phyloP scores from a whole-genome alignment of 1,284 basidiomycete species.

The Xanthoconium separans region DNA sequence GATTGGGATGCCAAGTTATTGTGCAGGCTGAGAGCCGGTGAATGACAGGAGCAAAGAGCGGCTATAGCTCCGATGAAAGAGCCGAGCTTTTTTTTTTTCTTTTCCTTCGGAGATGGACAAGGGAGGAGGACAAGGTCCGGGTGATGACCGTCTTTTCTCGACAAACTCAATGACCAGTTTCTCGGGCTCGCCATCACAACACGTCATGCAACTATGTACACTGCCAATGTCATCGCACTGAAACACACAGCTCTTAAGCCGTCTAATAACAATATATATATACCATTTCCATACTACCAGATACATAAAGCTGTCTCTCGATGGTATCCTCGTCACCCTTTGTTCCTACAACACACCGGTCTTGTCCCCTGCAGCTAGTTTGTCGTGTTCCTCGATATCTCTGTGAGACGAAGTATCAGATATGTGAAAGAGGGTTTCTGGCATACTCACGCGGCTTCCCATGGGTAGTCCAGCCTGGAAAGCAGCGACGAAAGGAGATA shows the following conservation, averaged over 20 bases:
- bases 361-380: slow-evolving; percentile 47
- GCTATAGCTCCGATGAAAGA: slow-evolving; percentile 1
- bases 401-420: slow-evolving; percentile 36
- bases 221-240: not conserved
- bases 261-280: not conserved
- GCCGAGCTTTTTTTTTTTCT: slow-evolving; percentile 9
- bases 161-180: not conserved
- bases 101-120: not conserved
- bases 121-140: not conserved
- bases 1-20: slow-evolving; percentile 5
- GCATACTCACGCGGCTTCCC: slow-evolving; percentile 68
- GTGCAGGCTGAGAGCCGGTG: slow-evolving; percentile 1
- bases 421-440: slow-evolving; percentile 2
- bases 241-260: not conserved
- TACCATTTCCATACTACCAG: slow-evolving; percentile 4
- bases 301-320: not conserved
- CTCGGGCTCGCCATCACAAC: not conserved
- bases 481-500: slow-evolving; percentile 1
- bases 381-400: slow-evolving; percentile 78
- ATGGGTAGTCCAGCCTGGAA: slow-evolving; percentile 79
- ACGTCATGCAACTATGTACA: slow-evolving; percentile 1
- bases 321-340: slow-evolving; percentile 4
- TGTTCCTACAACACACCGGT: slow-evolving; percentile 7
- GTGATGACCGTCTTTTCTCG: not conserved
- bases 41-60: slow-evolving; percentile 3